Conservation (phyloP, 768 basidiomycete species). For the Amanita pallidorosea region DNA sequence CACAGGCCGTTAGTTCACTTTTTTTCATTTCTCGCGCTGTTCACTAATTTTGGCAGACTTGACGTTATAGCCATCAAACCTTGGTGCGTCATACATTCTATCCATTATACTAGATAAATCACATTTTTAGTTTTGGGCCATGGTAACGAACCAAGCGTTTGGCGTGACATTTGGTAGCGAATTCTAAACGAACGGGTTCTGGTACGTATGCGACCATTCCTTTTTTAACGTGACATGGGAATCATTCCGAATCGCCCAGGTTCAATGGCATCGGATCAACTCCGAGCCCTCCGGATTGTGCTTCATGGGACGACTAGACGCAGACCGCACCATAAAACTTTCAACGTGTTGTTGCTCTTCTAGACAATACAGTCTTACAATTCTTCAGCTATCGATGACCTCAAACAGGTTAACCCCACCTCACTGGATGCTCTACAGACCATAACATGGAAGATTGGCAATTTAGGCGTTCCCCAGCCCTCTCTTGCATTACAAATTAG, state of each 20-base stretch:
- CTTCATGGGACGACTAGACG: constrained; percentile 34
- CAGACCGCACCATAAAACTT: constrained; percentile 13
- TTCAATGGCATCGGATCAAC: constrained; percentile 33
- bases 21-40: constrained; percentile 6
- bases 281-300: constrained; percentile 24
- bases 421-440: constrained; percentile 89
- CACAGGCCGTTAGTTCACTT: constrained; percentile 25
- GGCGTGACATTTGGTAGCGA: constrained; percentile 80
- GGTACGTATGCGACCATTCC: constrained; percentile 21
- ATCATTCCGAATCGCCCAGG: constrained; percentile 17
- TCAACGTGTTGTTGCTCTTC: neutral
- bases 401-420: constrained; percentile 58
- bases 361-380: constrained; percentile 37
- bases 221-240: neutral
- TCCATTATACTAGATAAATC: constrained; percentile 14
- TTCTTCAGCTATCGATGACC: constrained; percentile 40
- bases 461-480: constrained; percentile 68
- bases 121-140: constrained; percentile 31
- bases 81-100: constrained; percentile 23
- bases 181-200: constrained; percentile 71
- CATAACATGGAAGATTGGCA: constrained; percentile 92
- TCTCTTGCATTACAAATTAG: constrained; percentile 84
- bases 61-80: constrained; percentile 30
- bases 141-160: constrained; percentile 48
- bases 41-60: constrained; percentile 17